Conservation (phyloP, 768 basidiomycete genomes). For the Tephrocybe sp. region DNA sequence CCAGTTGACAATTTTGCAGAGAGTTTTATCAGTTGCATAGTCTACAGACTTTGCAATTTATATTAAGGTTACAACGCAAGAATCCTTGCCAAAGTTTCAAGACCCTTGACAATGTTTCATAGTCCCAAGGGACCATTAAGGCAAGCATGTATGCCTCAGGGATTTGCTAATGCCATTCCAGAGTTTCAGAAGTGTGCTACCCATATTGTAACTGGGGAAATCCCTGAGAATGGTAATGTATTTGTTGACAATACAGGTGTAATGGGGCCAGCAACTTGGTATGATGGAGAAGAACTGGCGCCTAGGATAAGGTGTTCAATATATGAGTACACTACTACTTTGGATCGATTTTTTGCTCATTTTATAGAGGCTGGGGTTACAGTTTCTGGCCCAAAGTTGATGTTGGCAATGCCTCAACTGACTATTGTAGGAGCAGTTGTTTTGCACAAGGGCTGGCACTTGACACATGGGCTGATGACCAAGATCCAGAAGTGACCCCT, state of each 20-base stretch:
- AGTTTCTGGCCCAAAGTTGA: conserved; percentile 29
- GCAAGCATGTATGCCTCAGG: conserved; percentile 16
- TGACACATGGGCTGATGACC: conserved; percentile 9
- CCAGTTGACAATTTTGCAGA: conserved; percentile 12
- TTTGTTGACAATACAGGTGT: conserved; percentile 23
- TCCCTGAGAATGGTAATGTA: conserved; percentile 7
- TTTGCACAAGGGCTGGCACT: conserved; percentile 14
- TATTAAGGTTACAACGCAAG: neutral
- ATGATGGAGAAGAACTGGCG: conserved; percentile 14
- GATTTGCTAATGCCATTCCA: conserved; percentile 31
- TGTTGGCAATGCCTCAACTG: conserved; percentile 17
- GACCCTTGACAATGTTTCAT: conserved; percentile 17
- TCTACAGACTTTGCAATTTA: conserved; percentile 10
- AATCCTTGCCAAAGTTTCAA: conserved; percentile 16
- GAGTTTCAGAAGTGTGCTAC: conserved; percentile 27
- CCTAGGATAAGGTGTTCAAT: conserved; percentile 25
- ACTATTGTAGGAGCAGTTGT: conserved; percentile 30
- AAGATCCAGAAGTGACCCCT: conserved; percentile 29
- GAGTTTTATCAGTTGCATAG: neutral
- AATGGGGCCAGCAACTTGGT: conserved; percentile 16
- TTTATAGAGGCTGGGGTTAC: conserved; percentile 29
- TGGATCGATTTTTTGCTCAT: conserved; percentile 22
- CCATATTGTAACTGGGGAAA: conserved; percentile 12
- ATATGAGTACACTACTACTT: conserved; percentile 16
- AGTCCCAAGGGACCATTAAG: too few species aligned